phyloP scores from a whole-genome alignment of 2,329 filamentous ascomycete species.

The Pseudocercospora pini-densiflorae region DNA sequence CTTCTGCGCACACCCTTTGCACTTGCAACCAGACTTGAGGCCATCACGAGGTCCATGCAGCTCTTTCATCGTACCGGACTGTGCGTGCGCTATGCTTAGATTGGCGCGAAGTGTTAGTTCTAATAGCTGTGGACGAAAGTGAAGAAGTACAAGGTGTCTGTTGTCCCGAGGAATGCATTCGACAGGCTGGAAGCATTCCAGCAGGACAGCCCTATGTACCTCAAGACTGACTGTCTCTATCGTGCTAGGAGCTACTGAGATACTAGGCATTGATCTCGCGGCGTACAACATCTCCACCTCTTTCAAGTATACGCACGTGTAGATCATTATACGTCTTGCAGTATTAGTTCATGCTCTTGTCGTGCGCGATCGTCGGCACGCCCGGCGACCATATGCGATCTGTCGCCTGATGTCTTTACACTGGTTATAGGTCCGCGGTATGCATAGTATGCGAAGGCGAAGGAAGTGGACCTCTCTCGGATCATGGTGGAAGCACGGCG shows the following conservation, averaged over 20 bases:
- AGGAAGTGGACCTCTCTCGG: not conserved
- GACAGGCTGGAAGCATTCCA: not conserved
- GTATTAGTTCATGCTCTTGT: no score
- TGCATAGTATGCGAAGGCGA: not conserved
- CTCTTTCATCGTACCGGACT: no score
- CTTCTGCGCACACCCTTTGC: no score
- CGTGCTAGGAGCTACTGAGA: no score
- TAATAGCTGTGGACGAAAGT: not conserved
- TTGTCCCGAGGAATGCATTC: not conserved
- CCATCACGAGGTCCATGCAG: no score
- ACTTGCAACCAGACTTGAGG: no score
- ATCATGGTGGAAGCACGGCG: not conserved
- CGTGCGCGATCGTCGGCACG: no score
- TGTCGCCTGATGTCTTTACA: not conserved
- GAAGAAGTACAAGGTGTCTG: not conserved
- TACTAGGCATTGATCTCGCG: no score
- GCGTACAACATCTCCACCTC: not conserved
- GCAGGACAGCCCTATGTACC: not conserved
- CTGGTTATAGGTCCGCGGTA: not conserved
- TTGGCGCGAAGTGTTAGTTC: no score
- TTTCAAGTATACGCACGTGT: not conserved
- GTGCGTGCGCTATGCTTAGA: not conserved
- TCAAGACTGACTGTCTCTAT: no score
- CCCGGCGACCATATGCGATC: not conserved
- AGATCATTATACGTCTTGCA: not conserved